These are phyloP conservation scores for Aphanocladium album DNA, from an alignment of 2,329 filamentous ascomycete genomes.

Conservation along the genomic window DNA sequence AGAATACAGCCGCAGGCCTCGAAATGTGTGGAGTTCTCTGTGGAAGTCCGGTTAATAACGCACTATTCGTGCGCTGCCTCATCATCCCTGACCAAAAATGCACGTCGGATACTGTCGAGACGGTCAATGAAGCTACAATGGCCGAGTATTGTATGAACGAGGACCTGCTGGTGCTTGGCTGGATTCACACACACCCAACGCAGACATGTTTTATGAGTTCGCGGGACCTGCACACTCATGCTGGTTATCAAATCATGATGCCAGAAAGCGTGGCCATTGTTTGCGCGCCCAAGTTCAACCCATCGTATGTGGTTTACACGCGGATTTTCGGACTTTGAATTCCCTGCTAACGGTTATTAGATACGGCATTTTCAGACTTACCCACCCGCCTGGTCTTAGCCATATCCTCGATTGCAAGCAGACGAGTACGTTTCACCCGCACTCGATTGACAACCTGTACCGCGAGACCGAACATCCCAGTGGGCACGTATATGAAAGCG, in stretches of 20 bases:
- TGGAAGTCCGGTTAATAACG: conserved; percentile 85
- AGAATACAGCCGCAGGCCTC: conserved; percentile 75
- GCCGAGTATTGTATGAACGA: conserved; percentile 86
- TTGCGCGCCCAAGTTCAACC: conserved; percentile 76
- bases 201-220: conserved; percentile 98
- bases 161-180: conserved; percentile 81
- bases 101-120: conserved; percentile 93
- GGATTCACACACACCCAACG: conserved; percentile 96
- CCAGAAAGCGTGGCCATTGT: conserved; percentile 96
- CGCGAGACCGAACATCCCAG: conserved; percentile 63
- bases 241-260: conserved; percentile 93
- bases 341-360: conserved; percentile 36
- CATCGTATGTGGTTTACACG: conserved; percentile 53
- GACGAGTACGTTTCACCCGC: conserved; percentile 78
- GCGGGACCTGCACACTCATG: conserved; percentile 87
- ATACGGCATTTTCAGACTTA: conserved; percentile 88
- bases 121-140: conserved; percentile 74
- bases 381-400: conserved; percentile 83
- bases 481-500: conserved; percentile 66
- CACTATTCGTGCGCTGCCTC: conserved; percentile 82
- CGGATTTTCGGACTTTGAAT: background rate
- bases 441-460: conserved; percentile 64
- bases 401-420: conserved; percentile 77
- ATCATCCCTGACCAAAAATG: conserved; percentile 87
- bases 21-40: conserved; percentile 96